These are phyloP conservation scores for Extremus antarcticus DNA, from an alignment of 495 filamentous ascomycete genomes.

Conservation along the genomic window DNA sequence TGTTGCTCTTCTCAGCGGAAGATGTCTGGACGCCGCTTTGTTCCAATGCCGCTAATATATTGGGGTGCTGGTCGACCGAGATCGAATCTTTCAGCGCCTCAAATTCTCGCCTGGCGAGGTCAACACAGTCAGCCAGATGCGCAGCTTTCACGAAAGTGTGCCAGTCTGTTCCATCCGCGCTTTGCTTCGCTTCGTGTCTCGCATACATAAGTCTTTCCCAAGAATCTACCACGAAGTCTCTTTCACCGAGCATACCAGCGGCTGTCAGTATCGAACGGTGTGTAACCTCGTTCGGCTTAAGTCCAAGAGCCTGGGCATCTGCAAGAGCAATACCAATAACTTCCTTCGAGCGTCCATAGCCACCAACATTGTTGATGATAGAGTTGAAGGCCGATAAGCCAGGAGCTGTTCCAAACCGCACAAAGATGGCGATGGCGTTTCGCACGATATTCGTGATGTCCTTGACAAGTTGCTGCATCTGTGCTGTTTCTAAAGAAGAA, in stretches of 20 bases:
- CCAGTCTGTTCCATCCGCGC: constrained; percentile 11
- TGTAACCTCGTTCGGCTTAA: constrained; percentile 28
- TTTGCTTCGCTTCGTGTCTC: not conserved
- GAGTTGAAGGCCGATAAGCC: constrained; percentile 29
- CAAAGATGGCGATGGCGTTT: constrained; percentile 21
- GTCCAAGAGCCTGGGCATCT: constrained; percentile 19
- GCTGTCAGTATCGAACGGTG: constrained; percentile 27
- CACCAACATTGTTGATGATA: constrained; percentile 30
- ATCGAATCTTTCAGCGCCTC: not conserved
- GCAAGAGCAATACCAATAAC: constrained; percentile 24
- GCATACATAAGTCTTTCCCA: constrained; percentile 16
- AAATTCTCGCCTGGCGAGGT: constrained; percentile 3
- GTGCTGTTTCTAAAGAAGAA: not conserved
- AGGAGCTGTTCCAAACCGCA: constrained; percentile 15
- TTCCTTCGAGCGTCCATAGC: constrained; percentile 23
- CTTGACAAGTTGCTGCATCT: constrained; percentile 5
- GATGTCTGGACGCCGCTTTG: too few relatives aligned
- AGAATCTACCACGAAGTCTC: constrained; percentile 15
- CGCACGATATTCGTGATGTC: constrained; percentile 18
- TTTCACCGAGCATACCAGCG: constrained; percentile 26
- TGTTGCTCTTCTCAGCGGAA: too few relatives aligned
- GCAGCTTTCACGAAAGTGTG: constrained; percentile 14
- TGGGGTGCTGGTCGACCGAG: too few relatives aligned
- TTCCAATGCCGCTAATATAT: too few relatives aligned
- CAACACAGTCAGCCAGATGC: not conserved